Evolutionary conservation across 805 yeast species (phyloP).

Genomic region (Pichia rugopelliculosa): DNA sequence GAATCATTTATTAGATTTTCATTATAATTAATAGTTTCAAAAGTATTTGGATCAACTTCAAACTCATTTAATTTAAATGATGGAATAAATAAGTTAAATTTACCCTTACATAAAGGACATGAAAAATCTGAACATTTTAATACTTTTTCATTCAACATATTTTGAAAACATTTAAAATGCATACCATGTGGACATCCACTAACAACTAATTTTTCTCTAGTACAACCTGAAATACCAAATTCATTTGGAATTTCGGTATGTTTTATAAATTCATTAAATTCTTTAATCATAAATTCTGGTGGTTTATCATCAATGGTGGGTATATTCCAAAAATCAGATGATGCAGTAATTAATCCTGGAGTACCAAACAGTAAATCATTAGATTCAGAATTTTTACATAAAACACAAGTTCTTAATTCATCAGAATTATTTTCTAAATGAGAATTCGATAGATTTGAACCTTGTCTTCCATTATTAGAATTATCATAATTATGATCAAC

Average conservation of each 20-base stretch:
- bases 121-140: constrained; percentile 22
- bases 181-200: constrained; percentile 48
- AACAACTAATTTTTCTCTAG: constrained; percentile 27
- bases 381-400: constrained; percentile 50
- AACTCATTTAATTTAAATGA: constrained; percentile 28
- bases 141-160: constrained; percentile 23
- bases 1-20: neutral
- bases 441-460: constrained; percentile 1
- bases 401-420: constrained; percentile 38
- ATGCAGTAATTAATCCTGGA: constrained; percentile 41
- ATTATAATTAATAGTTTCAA: neutral
- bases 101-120: constrained; percentile 46
- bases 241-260: constrained; percentile 1
- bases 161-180: constrained; percentile 39
- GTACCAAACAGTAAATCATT: constrained; percentile 45
- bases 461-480: constrained; percentile 2
- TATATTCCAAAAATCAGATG: constrained; percentile 44
- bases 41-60: constrained; percentile 17
- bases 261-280: constrained; percentile 4
- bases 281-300: constrained; percentile 21
- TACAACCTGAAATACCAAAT: constrained; percentile 11
- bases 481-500: constrained; percentile 2
- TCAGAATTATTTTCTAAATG: constrained; percentile 6
- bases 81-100: constrained; percentile 40
- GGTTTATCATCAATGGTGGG: constrained; percentile 30